phyloP scores from a whole-genome alignment of 2,329 filamentous ascomycete genomes.

The Rhynchosporium secalis region DNA sequence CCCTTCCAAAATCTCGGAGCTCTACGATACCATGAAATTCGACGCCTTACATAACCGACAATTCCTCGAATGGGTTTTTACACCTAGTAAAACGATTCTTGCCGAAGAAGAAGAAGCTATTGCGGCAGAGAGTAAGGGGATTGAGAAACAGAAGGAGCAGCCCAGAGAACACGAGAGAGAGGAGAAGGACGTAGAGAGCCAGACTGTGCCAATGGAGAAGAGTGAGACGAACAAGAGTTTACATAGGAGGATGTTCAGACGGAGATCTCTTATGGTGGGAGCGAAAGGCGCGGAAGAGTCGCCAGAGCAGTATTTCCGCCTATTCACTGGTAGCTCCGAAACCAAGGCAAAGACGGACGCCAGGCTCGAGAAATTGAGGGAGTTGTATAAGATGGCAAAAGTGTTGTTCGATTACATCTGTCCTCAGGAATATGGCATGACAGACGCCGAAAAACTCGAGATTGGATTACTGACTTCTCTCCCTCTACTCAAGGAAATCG shows the following conservation, averaged over 20 bases:
- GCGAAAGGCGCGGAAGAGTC: slow-evolving; percentile 52
- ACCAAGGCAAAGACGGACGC: slow-evolving; percentile 80
- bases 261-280: slow-evolving; percentile 60
- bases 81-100: slow-evolving; percentile 75
- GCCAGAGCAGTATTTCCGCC: slow-evolving; percentile 74
- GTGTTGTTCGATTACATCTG: slow-evolving; percentile 98
- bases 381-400: slow-evolving; percentile 91
- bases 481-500: slow-evolving; percentile 89
- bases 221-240: slow-evolving; percentile 35
- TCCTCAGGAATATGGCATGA: slow-evolving; percentile 96
- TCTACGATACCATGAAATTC: slow-evolving; percentile 99
- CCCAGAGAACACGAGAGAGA: slow-evolving; percentile 34
- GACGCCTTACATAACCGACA: slow-evolving; percentile 95
- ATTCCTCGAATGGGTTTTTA: slow-evolving; percentile 97
- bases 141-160: slow-evolving; percentile 34
- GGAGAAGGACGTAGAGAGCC: slow-evolving; percentile 25
- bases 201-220: slow-evolving; percentile 32
- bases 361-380: slow-evolving; percentile 82
- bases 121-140: slow-evolving; percentile 37
- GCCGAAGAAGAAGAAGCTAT: slow-evolving; percentile 60
- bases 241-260: slow-evolving; percentile 55
- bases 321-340: slow-evolving; percentile 76
- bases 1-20: slow-evolving; percentile 95
- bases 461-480: slow-evolving; percentile 93
- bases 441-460: slow-evolving; percentile 94